These are phyloP conservation scores for Rhodomyrtus tomentosa DNA, from an alignment of 345 rosid species.

Conservation along the genomic window DNA sequence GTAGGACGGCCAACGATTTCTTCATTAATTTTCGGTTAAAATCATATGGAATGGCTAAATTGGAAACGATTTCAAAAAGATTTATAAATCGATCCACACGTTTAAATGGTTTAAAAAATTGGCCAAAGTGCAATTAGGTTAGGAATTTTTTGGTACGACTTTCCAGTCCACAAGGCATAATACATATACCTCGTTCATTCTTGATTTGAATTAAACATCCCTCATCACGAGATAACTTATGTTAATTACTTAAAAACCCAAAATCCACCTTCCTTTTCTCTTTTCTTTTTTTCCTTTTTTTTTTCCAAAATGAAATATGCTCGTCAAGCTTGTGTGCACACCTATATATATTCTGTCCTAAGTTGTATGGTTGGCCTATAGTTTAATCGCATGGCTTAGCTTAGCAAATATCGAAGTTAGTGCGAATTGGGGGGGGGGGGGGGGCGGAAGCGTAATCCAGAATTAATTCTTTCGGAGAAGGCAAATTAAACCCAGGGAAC, in stretches of 20 bases:
- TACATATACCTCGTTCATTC: not conserved
- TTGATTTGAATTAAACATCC: not conserved
- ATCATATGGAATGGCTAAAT: too few species aligned
- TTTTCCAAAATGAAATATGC: not conserved
- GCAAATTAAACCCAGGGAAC: not conserved
- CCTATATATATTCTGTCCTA: not conserved
- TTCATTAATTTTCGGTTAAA: too few species aligned
- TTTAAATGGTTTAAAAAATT: too few species aligned
- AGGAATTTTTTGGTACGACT: too few species aligned
- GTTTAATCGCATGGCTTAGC: not conserved
- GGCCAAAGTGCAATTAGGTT: too few species aligned
- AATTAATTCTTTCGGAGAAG: not conserved
- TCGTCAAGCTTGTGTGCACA: not conserved
- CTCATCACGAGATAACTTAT: not conserved
- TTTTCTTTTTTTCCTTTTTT: rapidly evolving
- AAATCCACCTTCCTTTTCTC: rapidly evolving
- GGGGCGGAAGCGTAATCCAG: not conserved
- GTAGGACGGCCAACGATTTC: too few species aligned
- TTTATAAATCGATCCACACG: too few species aligned
- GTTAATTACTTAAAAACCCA: not conserved
- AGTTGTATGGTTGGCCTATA: not conserved
- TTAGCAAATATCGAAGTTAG: not conserved
- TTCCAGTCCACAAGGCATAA: not conserved
- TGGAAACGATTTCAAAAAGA: too few species aligned
- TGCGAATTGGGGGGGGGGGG: too few species aligned